Evolutionary conservation across 768 basidiomycete genomes (phyloP).

Genomic region (Ephemerocybe angulata): DNA sequence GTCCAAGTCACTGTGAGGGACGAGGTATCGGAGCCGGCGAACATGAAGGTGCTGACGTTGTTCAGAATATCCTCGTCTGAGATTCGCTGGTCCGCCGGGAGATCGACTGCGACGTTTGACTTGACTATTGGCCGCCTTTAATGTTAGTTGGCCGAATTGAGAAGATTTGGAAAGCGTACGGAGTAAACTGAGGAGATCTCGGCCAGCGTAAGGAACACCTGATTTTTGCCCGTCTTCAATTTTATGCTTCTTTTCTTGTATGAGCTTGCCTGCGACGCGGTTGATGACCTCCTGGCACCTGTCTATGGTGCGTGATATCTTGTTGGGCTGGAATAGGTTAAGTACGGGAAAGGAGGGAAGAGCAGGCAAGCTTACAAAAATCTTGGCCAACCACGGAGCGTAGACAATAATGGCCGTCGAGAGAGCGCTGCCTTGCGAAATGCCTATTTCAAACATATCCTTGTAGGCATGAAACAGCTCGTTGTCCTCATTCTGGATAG

Average conservation of each 20-base stretch:
- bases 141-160: background rate
- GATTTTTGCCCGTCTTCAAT: constrained; percentile 56
- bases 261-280: constrained; percentile 67
- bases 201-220: constrained; percentile 52
- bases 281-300: constrained; percentile 61
- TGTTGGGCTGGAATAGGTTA: constrained; percentile 45
- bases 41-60: constrained; percentile 87
- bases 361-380: constrained; percentile 49
- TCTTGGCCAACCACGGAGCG: constrained; percentile 47
- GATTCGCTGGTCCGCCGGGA: constrained; percentile 66
- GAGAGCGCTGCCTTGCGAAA: constrained; percentile 51
- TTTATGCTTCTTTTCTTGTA: constrained; percentile 76
- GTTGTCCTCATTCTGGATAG: constrained; percentile 75
- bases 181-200: constrained; percentile 75
- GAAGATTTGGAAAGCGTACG: constrained; percentile 40
- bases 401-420: constrained; percentile 53
- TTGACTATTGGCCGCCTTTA: constrained; percentile 51
- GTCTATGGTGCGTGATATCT: constrained; percentile 44
- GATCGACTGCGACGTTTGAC: constrained; percentile 72
- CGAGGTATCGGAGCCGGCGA: constrained; percentile 86
- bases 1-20: constrained; percentile 85
- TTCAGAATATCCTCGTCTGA: constrained; percentile 85
- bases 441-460: constrained; percentile 76
- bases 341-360: constrained; percentile 1
- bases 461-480: constrained; percentile 77